Conservation (phyloP, 73 alveolate species). For the Paramecium bursaria region DNA sequence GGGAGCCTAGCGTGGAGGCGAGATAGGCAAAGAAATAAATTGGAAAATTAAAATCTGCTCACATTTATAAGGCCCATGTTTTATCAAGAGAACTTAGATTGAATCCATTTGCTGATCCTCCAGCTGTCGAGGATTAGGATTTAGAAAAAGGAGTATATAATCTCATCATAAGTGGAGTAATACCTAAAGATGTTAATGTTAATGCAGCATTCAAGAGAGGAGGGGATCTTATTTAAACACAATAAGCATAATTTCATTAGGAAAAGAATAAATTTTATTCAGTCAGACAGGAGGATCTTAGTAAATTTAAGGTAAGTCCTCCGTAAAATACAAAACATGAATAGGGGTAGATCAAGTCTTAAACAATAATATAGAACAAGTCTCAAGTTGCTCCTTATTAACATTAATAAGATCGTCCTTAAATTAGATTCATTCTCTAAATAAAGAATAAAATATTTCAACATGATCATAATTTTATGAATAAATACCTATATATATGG, state of each 20-base stretch:
- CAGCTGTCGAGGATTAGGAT: slow-evolving; percentile 58
- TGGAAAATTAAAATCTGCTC: slow-evolving; percentile 57
- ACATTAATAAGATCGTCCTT: neutral
- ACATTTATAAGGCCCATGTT: slow-evolving; percentile 51
- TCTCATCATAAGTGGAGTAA: slow-evolving; percentile 55
- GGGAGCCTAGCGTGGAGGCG: neutral
- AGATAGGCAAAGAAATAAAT: neutral
- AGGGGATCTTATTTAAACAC: slow-evolving; percentile 6
- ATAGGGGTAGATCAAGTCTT: neutral
- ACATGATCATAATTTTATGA: slow-evolving; percentile 1
- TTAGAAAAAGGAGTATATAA: slow-evolving; percentile 56
- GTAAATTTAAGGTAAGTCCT: slow-evolving; percentile 36
- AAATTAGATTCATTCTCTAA: slow-evolving; percentile 18
- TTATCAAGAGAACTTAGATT: slow-evolving; percentile 56
- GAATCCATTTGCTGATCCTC: slow-evolving; percentile 69
- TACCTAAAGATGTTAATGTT: slow-evolving; percentile 64
- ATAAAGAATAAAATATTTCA: slow-evolving; percentile 10
- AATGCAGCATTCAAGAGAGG: slow-evolving; percentile 66
- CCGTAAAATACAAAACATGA: neutral
- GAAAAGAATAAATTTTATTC: slow-evolving; percentile 34
- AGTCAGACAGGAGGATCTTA: neutral
- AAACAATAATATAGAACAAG: too few species aligned
- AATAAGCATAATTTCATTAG: neutral
- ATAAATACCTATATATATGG: slow-evolving; percentile 9
- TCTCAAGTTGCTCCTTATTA: neutral